These are phyloP conservation scores for Pyricularia pennisetigena DNA, from an alignment of 2,329 filamentous ascomycete genomes.

Conservation along the genomic window DNA sequence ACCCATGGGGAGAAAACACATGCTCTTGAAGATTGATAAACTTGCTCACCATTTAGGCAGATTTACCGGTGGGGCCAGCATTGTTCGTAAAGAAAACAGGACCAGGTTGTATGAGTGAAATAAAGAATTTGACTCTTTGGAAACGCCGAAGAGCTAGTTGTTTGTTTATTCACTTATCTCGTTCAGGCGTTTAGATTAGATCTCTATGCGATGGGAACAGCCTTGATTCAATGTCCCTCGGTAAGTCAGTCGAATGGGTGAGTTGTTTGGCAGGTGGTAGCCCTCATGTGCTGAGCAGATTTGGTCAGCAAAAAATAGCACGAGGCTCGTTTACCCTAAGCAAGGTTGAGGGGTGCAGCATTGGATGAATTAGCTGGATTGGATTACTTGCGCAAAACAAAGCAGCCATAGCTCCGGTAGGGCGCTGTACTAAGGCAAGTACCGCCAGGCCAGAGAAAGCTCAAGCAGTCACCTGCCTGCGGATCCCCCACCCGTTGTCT, in stretches of 20 bases:
- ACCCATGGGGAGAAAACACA: background rate
- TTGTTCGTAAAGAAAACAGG: constrained; percentile 13
- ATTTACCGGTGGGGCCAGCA: constrained; percentile 43
- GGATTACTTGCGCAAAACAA: background rate
- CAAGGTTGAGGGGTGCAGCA: background rate
- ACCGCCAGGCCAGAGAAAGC: background rate
- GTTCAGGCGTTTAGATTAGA: background rate
- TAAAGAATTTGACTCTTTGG: background rate
- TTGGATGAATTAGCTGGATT: background rate
- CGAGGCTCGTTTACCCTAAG: background rate
- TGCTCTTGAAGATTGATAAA: background rate
- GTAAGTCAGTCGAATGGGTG: background rate
- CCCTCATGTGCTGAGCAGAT: background rate
- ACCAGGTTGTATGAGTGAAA: background rate
- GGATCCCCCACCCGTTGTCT: too few species aligned
- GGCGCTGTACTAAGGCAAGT: background rate
- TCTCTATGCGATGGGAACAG: too few species aligned
- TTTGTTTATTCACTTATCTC: background rate
- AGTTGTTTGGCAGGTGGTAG: background rate
- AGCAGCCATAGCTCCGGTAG: background rate
- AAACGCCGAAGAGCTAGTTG: background rate
- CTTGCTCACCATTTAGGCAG: constrained; percentile 45
- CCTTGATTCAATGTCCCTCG: background rate
- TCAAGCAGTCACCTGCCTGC: background rate
- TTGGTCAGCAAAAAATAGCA: background rate